These are phyloP conservation scores for Thraustotheca clavata DNA, from an alignment of 352 stramenopile genomes.

Conservation along the genomic window DNA sequence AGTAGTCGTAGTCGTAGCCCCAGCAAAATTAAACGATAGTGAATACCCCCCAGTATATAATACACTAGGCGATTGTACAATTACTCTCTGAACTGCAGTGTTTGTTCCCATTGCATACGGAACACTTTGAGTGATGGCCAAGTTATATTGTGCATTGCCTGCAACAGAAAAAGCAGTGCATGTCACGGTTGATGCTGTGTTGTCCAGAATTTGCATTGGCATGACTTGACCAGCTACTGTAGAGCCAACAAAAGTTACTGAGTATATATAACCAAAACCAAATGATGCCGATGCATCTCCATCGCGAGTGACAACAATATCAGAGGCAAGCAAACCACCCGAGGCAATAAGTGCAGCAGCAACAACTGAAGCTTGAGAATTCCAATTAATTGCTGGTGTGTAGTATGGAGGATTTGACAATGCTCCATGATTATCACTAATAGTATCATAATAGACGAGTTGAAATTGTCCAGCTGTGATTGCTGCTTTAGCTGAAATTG, in stretches of 20 bases:
- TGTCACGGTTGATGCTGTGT: neutral
- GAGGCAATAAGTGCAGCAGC: constrained; percentile 29
- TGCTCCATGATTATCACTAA: constrained; percentile 28
- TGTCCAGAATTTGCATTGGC: constrained; percentile 28
- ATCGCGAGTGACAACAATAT: constrained; percentile 68
- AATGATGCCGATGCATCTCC: constrained; percentile 48
- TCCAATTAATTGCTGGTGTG: constrained; percentile 31
- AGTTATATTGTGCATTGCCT: constrained; percentile 28
- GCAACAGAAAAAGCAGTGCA: constrained; percentile 38
- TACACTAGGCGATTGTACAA: constrained; percentile 43
- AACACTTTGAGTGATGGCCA: constrained; percentile 31
- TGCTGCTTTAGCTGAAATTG: constrained; percentile 33
- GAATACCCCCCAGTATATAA: constrained; percentile 49
- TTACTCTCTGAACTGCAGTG: constrained; percentile 56
- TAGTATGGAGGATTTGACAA: constrained; percentile 22
- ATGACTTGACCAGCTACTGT: constrained; percentile 52
- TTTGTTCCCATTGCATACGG: constrained; percentile 59
- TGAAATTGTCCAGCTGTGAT: constrained; percentile 46
- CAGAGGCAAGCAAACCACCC: constrained; percentile 27
- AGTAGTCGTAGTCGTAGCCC: constrained; percentile 24
- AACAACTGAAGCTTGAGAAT: constrained; percentile 31
- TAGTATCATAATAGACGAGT: constrained; percentile 24
- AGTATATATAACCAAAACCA: constrained; percentile 56
- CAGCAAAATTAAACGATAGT: constrained; percentile 39
- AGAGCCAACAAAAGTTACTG: constrained; percentile 70